These are phyloP conservation scores for Mycosphaerella sp. DNA, from an alignment of 2,329 filamentous ascomycete species.

Conservation along the genomic window DNA sequence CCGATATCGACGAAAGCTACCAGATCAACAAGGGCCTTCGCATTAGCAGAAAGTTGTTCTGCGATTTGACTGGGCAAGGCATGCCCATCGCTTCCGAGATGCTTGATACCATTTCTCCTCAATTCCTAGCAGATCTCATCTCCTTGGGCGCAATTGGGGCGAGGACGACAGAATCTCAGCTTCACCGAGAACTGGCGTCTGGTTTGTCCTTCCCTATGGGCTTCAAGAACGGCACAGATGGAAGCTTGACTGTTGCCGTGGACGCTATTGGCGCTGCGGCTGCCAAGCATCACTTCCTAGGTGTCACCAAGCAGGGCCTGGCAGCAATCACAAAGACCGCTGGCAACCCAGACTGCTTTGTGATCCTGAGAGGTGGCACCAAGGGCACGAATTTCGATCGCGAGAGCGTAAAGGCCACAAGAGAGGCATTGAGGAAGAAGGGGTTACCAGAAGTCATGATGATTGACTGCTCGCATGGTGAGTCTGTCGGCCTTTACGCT, in stretches of 20 bases:
- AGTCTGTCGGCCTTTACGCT: conserved; percentile 25
- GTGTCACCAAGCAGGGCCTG: conserved; percentile 94
- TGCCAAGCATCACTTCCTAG: conserved; percentile 93
- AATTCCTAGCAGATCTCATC: conserved; percentile 94
- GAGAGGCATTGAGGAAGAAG: conserved; percentile 75
- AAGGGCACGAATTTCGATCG: conserved; percentile 91
- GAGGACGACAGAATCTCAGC: conserved; percentile 90
- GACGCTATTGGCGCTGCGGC: conserved; percentile 82
- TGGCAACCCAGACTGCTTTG: conserved; percentile 95
- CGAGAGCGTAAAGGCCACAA: conserved; percentile 70
- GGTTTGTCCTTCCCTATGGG: conserved; percentile 96
- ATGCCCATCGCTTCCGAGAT: conserved; percentile 98
- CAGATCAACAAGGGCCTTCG: conserved; percentile 98
- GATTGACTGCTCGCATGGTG: conserved; percentile 97
- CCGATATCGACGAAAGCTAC: conserved; percentile 94
- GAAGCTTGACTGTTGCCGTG: conserved; percentile 81
- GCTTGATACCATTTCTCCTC: conserved; percentile 97
- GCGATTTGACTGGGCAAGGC: conserved; percentile 75
- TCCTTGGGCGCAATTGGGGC: conserved; percentile 94
- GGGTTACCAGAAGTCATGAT: conserved; percentile 84
- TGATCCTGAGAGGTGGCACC: conserved; percentile 87
- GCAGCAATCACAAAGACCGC: conserved; percentile 89
- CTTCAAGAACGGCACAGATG: conserved; percentile 99
- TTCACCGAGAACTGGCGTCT: conserved; percentile 91
- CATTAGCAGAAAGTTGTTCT: conserved; percentile 87